Conservation (phyloP, 2,329 filamentous ascomycete genomes). For the Xylaria hypoxylon region DNA sequence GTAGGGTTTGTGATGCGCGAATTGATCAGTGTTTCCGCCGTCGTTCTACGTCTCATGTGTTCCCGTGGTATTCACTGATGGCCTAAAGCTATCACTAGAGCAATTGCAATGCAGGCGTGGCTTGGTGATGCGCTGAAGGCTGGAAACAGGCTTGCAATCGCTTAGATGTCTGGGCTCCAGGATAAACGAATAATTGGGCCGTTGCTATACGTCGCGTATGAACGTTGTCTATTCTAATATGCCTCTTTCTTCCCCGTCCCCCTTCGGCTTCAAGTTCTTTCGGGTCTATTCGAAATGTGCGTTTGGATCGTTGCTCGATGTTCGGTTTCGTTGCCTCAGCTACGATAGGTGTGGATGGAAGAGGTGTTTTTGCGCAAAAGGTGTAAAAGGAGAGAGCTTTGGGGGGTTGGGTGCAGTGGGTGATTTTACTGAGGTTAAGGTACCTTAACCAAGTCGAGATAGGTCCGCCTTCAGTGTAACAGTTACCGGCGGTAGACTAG, state of each 20-base stretch:
- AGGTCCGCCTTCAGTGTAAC: constrained; percentile 33
- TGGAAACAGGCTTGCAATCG: constrained; percentile 15
- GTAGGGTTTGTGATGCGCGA: constrained; percentile 12
- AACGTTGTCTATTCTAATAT: constrained; percentile 8
- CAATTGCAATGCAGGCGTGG: constrained; percentile 16
- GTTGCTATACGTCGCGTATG: constrained; percentile 22
- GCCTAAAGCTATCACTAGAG: not conserved
- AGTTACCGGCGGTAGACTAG: constrained; percentile 34
- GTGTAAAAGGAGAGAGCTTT: constrained; percentile 25
- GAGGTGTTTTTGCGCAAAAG: constrained; percentile 26
- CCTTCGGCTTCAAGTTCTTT: constrained; percentile 24
- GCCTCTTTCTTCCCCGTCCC: constrained; percentile 28
- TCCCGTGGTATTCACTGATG: not conserved
- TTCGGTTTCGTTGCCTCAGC: constrained; percentile 21
- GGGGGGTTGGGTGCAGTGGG: constrained; percentile 35
- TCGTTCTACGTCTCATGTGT: constrained; percentile 18
- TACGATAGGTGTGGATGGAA: constrained; percentile 22
- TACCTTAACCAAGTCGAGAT: constrained; percentile 36
- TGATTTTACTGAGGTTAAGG: constrained; percentile 36
- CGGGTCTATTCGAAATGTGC: constrained; percentile 10
- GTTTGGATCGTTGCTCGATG: constrained; percentile 23
- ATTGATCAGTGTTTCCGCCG: constrained; percentile 11
- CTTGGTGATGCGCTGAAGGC: constrained; percentile 12
- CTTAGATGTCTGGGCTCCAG: constrained; percentile 11
- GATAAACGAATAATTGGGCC: constrained; percentile 26